Evolutionary conservation across 345 rosid genomes (phyloP).

Genomic region (Citrus unshiu): DNA sequence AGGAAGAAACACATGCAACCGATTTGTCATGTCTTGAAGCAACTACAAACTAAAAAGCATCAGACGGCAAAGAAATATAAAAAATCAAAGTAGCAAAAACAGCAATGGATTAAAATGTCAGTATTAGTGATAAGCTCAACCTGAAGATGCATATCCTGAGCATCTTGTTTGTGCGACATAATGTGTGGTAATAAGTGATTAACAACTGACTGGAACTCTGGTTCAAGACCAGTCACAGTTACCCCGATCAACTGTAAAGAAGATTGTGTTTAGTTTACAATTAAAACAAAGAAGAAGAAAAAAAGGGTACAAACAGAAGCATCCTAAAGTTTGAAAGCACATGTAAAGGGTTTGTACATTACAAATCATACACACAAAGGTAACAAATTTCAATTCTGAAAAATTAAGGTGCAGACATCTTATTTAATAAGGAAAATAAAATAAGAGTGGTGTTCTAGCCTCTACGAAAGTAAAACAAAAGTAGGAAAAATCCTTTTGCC

Average conservation of each 20-base stretch:
- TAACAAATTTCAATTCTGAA: background rate
- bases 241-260: constrained; percentile 69
- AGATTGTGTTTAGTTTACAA: constrained; percentile 4
- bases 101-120: background rate
- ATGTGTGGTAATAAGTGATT: constrained; percentile 71
- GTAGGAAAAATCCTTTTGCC: background rate
- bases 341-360: background rate
- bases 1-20: constrained; percentile 68
- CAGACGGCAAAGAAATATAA: constrained; percentile 35
- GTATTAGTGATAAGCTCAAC: constrained; percentile 22
- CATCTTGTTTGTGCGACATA: constrained; percentile 67
- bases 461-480: too few relatives aligned
- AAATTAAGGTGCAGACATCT: too few relatives aligned
- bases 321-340: constrained; percentile 4
- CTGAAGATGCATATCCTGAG: constrained; percentile 77
- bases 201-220: constrained; percentile 82
- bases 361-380: background rate
- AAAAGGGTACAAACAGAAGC: background rate
- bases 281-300: background rate
- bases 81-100: constrained; percentile 5
- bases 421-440: too few relatives aligned
- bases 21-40: constrained; percentile 75
- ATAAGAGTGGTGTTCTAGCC: background rate
- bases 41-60: constrained; percentile 51
- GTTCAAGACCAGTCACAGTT: constrained; percentile 65